A percentile compares a stretch with the other conserved stretches of the same genome.
These are phyloP conservation scores for Rachicladosporium sp. DNA, from an alignment of 2,329 filamentous ascomycete genomes.

Conservation along the genomic window DNA sequence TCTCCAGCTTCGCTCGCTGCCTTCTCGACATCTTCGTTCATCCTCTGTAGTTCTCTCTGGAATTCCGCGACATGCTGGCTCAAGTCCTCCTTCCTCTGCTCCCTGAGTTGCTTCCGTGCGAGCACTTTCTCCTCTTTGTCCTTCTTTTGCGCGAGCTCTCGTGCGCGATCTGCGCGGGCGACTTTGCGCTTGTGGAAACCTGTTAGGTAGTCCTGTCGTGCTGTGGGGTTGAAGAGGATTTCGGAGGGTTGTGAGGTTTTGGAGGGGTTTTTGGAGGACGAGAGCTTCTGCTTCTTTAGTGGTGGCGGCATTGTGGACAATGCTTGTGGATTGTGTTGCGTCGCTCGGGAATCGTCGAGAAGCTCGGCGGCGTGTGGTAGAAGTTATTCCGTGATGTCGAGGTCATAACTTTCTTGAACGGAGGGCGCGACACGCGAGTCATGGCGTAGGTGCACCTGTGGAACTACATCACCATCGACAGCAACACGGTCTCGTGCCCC, in stretches of 20 bases:
- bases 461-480: too few species aligned
- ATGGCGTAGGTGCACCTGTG: too few species aligned
- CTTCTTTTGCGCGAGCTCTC: conserved; percentile 65
- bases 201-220: conserved; percentile 77
- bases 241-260: conserved; percentile 49
- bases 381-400: too few species aligned
- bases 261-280: too few species aligned
- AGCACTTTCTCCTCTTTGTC: conserved; percentile 65
- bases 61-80: conserved; percentile 71
- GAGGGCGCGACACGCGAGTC: too few species aligned
- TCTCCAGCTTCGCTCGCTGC: too few species aligned
- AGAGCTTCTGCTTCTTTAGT: background rate
- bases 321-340: conserved; percentile 1
- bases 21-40: background rate
- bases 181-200: conserved; percentile 95
- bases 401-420: too few species aligned
- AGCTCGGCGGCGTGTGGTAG: too few species aligned
- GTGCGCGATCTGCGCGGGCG: conserved; percentile 70
- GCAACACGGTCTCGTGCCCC: too few species aligned
- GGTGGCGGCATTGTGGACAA: conserved; percentile 4
- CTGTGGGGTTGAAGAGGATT: conserved; percentile 69
- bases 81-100: conserved; percentile 70
- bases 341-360: background rate
- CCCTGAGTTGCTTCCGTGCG: conserved; percentile 66
- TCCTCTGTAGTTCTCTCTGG: conserved; percentile 50